phyloP scores from a whole-genome alignment of 73 alveolate genomes.

The Diophrys sp. region DNA sequence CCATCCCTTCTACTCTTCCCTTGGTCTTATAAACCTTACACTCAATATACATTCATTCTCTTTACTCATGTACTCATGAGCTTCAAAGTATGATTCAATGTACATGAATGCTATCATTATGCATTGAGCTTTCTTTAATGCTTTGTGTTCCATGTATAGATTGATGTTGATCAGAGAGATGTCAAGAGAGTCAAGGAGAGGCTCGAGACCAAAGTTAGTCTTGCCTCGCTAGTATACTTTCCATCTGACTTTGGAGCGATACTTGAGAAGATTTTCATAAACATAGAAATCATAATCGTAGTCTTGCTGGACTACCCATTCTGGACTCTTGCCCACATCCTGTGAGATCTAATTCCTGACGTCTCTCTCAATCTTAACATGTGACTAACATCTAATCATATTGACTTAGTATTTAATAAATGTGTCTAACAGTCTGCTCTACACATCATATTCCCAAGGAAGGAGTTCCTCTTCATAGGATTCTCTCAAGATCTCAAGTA shows the following conservation, averaged over 20 bases:
- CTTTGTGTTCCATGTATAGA: not conserved
- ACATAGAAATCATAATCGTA: not conserved
- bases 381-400: not conserved
- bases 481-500: no score
- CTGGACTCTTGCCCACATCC: not conserved
- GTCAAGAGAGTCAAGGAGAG: not conserved
- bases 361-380: not conserved
- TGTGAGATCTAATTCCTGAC: not conserved
- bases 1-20: not conserved
- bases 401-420: not conserved
- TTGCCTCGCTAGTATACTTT: not conserved
- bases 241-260: not conserved
- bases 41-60: not conserved
- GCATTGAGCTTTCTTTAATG: not conserved
- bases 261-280: not conserved
- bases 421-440: not conserved
- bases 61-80: not conserved
- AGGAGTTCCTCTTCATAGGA: not conserved
- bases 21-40: not conserved
- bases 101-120: not conserved
- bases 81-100: not conserved
- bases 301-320: not conserved
- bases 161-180: not conserved
- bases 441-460: not conserved
- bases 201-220: not conserved